Percentiles rank a stretch among this genome's conserved stretches.
Evolutionary conservation across 2,329 filamentous ascomycete genomes (phyloP).

Genomic region (Colletotrichum cereale): DNA sequence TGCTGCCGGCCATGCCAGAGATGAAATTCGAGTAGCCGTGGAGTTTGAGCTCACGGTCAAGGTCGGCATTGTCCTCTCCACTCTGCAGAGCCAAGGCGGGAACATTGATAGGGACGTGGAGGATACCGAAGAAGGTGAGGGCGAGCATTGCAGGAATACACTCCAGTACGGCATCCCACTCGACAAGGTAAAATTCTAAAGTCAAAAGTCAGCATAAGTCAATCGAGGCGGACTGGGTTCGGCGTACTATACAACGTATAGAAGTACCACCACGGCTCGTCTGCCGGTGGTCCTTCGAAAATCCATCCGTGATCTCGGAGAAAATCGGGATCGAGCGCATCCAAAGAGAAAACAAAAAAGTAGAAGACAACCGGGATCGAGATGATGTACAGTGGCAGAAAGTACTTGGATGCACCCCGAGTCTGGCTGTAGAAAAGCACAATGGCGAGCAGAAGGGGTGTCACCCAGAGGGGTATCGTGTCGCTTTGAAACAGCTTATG

Average conservation of each 20-base stretch:
- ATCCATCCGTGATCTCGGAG: conserved; percentile 88
- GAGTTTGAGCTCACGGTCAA: conserved; percentile 91
- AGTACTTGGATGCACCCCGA: conserved; percentile 83
- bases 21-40: conserved; percentile 94
- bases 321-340: conserved; percentile 73
- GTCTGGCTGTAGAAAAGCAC: conserved; percentile 82
- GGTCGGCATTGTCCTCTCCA: conserved; percentile 90
- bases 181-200: conserved; percentile 81
- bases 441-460: conserved; percentile 82
- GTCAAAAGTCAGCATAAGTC: conserved; percentile 42
- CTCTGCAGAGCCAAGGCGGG: conserved; percentile 91
- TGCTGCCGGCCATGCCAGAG: conserved; percentile 88
- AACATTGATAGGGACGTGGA: conserved; percentile 98
- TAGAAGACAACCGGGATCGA: conserved; percentile 83
- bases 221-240: background rate
- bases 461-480: conserved; percentile 85
- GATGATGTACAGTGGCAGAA: conserved; percentile 89
- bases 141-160: conserved; percentile 96
- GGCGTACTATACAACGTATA: conserved; percentile 91
- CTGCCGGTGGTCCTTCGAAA: conserved; percentile 85
- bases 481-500: conserved; percentile 79
- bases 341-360: conserved; percentile 77
- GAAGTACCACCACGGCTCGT: conserved; percentile 96
- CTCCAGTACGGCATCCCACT: conserved; percentile 85
- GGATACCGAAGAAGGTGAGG: conserved; percentile 94